Evolutionary conservation across 106 monocot species (phyloP), one percentile per base, ranked within the genome.

Genomic region (Dioscorea zingiberensis): DNA sequence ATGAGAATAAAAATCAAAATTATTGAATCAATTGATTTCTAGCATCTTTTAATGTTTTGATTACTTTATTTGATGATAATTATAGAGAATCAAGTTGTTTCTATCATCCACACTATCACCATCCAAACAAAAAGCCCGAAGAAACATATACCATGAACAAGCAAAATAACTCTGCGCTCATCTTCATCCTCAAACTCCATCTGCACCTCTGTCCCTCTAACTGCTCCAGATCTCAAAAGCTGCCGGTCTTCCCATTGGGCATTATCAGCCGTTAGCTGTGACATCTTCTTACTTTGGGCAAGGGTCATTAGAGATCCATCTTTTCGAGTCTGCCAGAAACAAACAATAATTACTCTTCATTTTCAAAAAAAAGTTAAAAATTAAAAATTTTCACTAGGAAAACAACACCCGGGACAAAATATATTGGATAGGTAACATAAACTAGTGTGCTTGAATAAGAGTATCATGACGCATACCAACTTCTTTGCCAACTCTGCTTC

Each of bases 241-340:
- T 95, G 95, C 53, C 95, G 77, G 64, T 95, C 95, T 66, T 95
- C 95, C 95, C 95, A 95, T 65, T 95, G 95, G 48, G 95, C 95
- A 83, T 95, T 95, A 71, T 95, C 95, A 69, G 91, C 87, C 45
- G 95, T 91, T 62, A 91, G 69, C 67, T 95, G 95, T 67, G 95
- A 95, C 38, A 95, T 29, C 71, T 95, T 95, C 55, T 88, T 95
- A 59, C 95, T 95, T 66, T 95, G 95, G 18, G 95, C 80, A 73
- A 95, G 83, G 4, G 95, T 91, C 95, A 95, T 95, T 69, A 80
- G 28, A 47, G 73, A 83, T 54, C 95, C 95, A 83, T 95, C 95
- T 58, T 72, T 87, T n/a, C 91, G 77, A 62, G 88, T 91, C 95
- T 95, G 74, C 64, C 86, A 32, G 12, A 25, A 62, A 62, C 19